Conservation (phyloP, 1,139 yeast genomes). For the Taphrina populina region DNA sequence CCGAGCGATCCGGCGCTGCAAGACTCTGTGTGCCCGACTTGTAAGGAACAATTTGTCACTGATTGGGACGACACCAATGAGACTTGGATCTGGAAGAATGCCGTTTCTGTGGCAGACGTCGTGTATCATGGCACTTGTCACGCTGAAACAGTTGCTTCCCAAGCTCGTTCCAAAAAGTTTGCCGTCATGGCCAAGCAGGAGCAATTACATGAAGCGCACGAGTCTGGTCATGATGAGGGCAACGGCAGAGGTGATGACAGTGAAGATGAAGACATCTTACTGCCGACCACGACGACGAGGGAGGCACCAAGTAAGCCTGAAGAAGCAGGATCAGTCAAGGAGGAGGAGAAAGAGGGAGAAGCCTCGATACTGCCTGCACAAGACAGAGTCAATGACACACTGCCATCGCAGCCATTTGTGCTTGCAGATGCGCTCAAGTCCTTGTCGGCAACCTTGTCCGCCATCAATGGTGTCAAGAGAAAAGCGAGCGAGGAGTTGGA, state of each 20-base stretch:
- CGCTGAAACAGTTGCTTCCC: conserved; percentile 56
- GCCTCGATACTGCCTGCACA: conserved; percentile 3
- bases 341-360: background rate
- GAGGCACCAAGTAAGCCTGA: too few species aligned
- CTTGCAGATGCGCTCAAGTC: conserved; percentile 17
- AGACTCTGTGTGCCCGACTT: conserved; percentile 75
- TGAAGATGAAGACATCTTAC: too few species aligned
- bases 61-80: conserved; percentile 85
- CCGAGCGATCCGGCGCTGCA: conserved; percentile 68
- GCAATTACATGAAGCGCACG: background rate
- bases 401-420: background rate
- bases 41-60: conserved; percentile 78
- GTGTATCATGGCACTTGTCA: conserved; percentile 81
- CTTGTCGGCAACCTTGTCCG: conserved; percentile 6
- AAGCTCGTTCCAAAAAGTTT: too few species aligned
- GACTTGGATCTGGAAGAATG: conserved; percentile 93
- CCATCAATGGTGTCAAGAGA: conserved; percentile 14
- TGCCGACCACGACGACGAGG: too few species aligned
- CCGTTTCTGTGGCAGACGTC: conserved; percentile 66
- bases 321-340: background rate
- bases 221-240: background rate
- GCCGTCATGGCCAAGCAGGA: background rate
- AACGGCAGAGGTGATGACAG: conserved; percentile 11
- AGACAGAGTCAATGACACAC: background rate
- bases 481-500: conserved; percentile 27